Percentiles rank a stretch among this genome's conserved stretches.
Evolutionary conservation across 106 monocot genomes (phyloP).

Genomic region (Posidonia australis): DNA sequence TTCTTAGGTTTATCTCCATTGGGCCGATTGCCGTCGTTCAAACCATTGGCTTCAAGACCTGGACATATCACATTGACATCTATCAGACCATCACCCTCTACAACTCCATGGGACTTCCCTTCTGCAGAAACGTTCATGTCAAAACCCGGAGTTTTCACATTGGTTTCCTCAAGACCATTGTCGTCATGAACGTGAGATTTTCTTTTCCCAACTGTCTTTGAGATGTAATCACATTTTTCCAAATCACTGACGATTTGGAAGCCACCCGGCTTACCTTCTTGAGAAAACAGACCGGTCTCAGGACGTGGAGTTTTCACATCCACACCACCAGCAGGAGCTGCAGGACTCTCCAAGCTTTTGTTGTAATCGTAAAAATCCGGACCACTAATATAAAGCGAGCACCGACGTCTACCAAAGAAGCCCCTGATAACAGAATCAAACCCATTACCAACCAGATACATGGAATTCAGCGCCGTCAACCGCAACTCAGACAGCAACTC

Average conservation of each 20-base stretch:
- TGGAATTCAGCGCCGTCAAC: not conserved
- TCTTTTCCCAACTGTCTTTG: not conserved
- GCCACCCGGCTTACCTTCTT: not conserved
- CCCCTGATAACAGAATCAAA: not conserved
- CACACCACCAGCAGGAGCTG: not conserved
- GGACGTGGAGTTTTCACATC: not conserved
- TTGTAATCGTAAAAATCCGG: constrained; percentile 2
- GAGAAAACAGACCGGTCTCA: not conserved
- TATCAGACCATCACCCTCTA: not conserved
- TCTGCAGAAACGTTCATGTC: constrained; percentile 5
- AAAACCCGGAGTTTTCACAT: not conserved
- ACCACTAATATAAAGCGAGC: constrained; percentile 1
- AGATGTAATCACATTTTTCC: not conserved
- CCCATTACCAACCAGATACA: not conserved
- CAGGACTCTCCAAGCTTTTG: not conserved
- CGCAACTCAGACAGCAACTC: constrained; percentile 7
- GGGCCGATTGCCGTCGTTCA: not conserved
- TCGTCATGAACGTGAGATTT: not conserved
- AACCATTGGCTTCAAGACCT: not conserved
- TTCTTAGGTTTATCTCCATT: not conserved
- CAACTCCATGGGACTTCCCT: not conserved
- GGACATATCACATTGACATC: not conserved
- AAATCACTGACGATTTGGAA: not conserved
- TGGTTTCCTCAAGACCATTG: not conserved
- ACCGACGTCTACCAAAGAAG: constrained; percentile 3